These are phyloP conservation scores for Pyrenophora teres DNA, from an alignment of 2,329 filamentous ascomycete species.

Conservation along the genomic window DNA sequence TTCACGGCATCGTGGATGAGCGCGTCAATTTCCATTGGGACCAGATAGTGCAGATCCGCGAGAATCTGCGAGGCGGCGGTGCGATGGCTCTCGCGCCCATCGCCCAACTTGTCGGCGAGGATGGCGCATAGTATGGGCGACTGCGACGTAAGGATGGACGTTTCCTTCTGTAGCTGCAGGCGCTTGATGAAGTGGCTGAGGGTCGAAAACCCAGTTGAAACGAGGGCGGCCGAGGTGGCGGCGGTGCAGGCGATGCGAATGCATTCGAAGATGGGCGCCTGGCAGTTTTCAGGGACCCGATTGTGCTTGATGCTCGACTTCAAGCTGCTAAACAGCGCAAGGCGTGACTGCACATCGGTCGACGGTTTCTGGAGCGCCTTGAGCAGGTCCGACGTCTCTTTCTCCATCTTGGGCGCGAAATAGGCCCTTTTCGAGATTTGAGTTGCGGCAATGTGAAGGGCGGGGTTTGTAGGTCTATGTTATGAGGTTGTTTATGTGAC, in stretches of 20 bases:
- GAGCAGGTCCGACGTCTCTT: slow-evolving; percentile 60
- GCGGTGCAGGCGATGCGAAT: slow-evolving; percentile 75
- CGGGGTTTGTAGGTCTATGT: slow-evolving; percentile 23
- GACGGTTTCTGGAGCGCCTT: slow-evolving; percentile 64
- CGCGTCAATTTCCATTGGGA: slow-evolving; percentile 75
- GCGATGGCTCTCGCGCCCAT: slow-evolving; percentile 84
- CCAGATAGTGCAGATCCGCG: slow-evolving; percentile 73
- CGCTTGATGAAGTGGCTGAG: slow-evolving; percentile 87
- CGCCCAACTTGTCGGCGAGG: slow-evolving; percentile 82
- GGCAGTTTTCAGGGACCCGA: slow-evolving; percentile 76
- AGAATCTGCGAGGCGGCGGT: slow-evolving; percentile 75
- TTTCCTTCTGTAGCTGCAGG: slow-evolving; percentile 81
- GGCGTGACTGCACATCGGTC: slow-evolving; percentile 55
- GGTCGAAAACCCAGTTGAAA: slow-evolving; percentile 83
- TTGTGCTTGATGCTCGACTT: slow-evolving; percentile 93
- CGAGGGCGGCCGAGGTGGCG: slow-evolving; percentile 72
- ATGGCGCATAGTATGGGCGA: slow-evolving; percentile 72
- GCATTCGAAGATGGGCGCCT: slow-evolving; percentile 79
- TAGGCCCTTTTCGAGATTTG: slow-evolving; percentile 38
- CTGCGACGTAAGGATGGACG: slow-evolving; percentile 69
- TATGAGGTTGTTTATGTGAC: slow-evolving; percentile 16
- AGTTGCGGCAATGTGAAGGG: slow-evolving; percentile 16
- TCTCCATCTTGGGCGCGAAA: slow-evolving; percentile 52
- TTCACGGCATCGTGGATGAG: slow-evolving; percentile 76
- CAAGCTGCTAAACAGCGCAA: slow-evolving; percentile 66